A percentile compares a stretch with the other conserved stretches of the same genome.
Evolutionary conservation across 1,284 basidiomycete species (phyloP).

Genomic region (Ceratobasidium sp.): DNA sequence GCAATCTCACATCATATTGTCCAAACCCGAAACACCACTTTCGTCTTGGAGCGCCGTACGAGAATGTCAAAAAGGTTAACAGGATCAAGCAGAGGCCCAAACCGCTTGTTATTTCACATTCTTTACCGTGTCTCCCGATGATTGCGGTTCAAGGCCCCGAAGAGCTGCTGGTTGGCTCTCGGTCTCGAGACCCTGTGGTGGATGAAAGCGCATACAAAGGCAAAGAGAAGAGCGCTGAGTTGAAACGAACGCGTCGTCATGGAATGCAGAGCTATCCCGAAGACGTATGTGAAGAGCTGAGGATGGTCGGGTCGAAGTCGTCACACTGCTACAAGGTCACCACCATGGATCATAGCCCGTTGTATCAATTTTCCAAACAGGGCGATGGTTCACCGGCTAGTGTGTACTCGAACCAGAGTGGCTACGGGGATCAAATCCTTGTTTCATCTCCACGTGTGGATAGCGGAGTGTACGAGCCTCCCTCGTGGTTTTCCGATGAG

Average conservation of each 20-base stretch:
- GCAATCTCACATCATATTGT: neutral
- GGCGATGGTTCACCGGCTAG: constrained; percentile 1
- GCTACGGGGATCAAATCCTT: constrained; percentile 18
- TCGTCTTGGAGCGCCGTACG: constrained; percentile 10
- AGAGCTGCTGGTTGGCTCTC: constrained; percentile 27
- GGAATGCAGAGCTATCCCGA: constrained; percentile 40
- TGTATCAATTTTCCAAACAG: no score
- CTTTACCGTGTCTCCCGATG: constrained; percentile 24
- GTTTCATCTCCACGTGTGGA: constrained; percentile 25
- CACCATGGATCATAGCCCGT: neutral
- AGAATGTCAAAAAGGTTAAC: neutral
- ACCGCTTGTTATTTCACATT: constrained; percentile 40
- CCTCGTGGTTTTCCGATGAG: constrained; percentile 36
- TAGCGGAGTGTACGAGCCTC: constrained; percentile 19
- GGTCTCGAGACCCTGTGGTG: no score
- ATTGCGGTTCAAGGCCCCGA: constrained; percentile 16
- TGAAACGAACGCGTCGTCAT: constrained; percentile 27
- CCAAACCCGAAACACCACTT: constrained; percentile 2
- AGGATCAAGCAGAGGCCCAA: constrained; percentile 17
- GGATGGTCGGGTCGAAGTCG: constrained; percentile 9
- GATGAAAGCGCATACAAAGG: neutral
- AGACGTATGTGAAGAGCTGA: constrained; percentile 27
- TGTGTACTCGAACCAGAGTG: constrained; percentile 11
- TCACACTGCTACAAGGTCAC: neutral
- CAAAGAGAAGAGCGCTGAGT: neutral